Conservation (phyloP, 192 early-diverging fungal genomes). For the Coemansia sp. region DNA sequence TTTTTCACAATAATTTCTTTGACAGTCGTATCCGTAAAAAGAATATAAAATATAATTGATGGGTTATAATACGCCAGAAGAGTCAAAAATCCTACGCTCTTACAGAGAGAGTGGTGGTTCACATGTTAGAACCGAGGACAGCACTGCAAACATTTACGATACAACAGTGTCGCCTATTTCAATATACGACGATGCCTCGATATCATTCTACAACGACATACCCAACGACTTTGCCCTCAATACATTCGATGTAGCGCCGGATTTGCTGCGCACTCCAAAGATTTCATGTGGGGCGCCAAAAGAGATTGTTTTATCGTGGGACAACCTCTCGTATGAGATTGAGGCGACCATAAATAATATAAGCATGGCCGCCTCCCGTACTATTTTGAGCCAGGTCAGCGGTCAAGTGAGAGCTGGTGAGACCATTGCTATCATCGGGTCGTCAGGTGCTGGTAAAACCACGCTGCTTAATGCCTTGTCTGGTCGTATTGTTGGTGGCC, state of each 20-base stretch:
- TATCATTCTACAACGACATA: slow-evolving; percentile 11
- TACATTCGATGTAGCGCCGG: neutral
- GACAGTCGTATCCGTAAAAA: neutral
- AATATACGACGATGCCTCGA: slow-evolving; percentile 11
- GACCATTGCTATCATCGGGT: slow-evolving; percentile 87
- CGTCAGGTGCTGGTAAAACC: slow-evolving; percentile 89
- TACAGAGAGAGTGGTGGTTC: neutral
- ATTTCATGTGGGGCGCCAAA: neutral
- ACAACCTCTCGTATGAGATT: slow-evolving; percentile 34
- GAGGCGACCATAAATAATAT: slow-evolving; percentile 13
- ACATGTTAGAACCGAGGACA: neutral
- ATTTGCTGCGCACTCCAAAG: neutral
- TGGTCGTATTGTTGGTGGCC: slow-evolving; percentile 62
- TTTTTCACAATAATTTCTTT: neutral
- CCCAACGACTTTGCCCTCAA: slow-evolving; percentile 3
- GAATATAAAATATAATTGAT: neutral
- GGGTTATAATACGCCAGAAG: neutral
- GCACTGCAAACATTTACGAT: neutral
- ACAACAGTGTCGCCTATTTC: neutral
- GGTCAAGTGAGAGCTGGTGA: slow-evolving; percentile 71
- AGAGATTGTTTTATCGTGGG: slow-evolving; percentile 36
- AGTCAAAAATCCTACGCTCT: neutral
- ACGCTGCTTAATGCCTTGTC: slow-evolving; percentile 83
- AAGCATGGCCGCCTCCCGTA: slow-evolving; percentile 8
- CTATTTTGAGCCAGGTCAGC: slow-evolving; percentile 64